Evolutionary conservation across 2,329 filamentous ascomycete genomes (phyloP).

Genomic region (Talaromyces sp.): DNA sequence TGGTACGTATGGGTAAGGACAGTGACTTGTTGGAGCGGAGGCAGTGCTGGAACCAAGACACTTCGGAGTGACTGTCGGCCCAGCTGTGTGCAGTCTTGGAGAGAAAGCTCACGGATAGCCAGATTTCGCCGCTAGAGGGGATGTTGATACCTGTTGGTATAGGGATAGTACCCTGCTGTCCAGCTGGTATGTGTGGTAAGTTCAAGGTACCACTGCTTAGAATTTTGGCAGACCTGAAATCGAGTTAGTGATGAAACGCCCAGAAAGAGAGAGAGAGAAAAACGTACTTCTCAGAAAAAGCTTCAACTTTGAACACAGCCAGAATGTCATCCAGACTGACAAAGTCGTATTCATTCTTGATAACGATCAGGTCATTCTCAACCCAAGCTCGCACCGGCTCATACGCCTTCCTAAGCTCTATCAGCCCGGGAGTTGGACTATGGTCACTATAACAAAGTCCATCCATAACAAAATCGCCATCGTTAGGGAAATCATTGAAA

Average conservation of each 20-base stretch:
- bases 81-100: not conserved
- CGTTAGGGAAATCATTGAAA: conserved; percentile 58
- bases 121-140: not conserved
- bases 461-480: conserved; percentile 61
- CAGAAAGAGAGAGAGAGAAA: not conserved
- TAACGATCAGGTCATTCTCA: not conserved
- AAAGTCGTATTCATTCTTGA: conserved; percentile 33
- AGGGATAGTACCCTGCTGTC: not conserved
- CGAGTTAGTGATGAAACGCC: not conserved
- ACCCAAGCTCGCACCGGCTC: conserved; percentile 45
- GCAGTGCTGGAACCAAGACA: conserved; percentile 5
- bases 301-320: not conserved
- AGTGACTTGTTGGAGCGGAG: not conserved
- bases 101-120: conserved; percentile 8
- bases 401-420: conserved; percentile 55
- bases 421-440: conserved; percentile 53
- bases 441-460: conserved; percentile 52
- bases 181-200: not conserved
- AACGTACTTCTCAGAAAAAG: not conserved
- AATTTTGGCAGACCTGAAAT: not conserved
- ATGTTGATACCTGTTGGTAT: not conserved
- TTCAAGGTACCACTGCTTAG: not conserved
- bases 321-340: not conserved
- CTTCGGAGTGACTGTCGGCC: not conserved
- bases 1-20: not conserved